Evolutionary conservation across 2,329 filamentous ascomycete species (phyloP).

Genomic region (Nemania sp.): DNA sequence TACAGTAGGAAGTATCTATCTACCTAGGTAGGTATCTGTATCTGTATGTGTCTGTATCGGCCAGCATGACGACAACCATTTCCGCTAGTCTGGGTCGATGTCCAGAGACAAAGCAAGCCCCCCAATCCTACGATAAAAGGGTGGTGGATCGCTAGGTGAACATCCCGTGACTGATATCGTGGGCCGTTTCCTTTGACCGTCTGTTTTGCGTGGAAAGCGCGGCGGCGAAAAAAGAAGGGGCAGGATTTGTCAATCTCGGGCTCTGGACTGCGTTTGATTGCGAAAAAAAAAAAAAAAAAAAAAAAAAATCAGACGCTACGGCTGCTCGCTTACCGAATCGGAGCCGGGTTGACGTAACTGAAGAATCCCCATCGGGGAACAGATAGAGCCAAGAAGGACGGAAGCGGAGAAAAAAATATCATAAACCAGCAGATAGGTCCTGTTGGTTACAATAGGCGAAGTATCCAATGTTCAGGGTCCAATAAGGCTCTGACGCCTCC

Average conservation of each 20-base stretch:
- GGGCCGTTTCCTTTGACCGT: background rate
- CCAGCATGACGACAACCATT: background rate
- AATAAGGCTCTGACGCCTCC: background rate
- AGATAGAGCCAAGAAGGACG: background rate
- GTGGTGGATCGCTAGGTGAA: background rate
- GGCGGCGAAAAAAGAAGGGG: background rate
- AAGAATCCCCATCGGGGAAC: background rate
- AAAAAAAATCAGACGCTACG: too few species aligned
- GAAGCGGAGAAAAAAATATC: background rate
- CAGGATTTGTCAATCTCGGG: slow-evolving; percentile 1
- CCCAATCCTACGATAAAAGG: background rate
- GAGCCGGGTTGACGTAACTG: background rate
- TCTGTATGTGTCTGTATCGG: background rate
- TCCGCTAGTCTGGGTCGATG: background rate
- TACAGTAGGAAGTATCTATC: too few species aligned
- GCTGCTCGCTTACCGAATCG: slow-evolving; percentile 7
- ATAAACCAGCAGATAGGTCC: background rate
- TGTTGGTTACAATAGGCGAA: background rate
- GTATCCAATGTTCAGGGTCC: background rate
- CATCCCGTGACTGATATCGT: background rate
- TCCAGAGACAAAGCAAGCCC: background rate
- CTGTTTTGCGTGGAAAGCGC: background rate
- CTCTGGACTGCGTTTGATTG: background rate
- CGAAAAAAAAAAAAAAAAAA: too few species aligned
- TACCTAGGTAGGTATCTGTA: background rate